Evolutionary conservation across 768 basidiomycete genomes (phyloP).

Genomic region (Hygrophorus russula): DNA sequence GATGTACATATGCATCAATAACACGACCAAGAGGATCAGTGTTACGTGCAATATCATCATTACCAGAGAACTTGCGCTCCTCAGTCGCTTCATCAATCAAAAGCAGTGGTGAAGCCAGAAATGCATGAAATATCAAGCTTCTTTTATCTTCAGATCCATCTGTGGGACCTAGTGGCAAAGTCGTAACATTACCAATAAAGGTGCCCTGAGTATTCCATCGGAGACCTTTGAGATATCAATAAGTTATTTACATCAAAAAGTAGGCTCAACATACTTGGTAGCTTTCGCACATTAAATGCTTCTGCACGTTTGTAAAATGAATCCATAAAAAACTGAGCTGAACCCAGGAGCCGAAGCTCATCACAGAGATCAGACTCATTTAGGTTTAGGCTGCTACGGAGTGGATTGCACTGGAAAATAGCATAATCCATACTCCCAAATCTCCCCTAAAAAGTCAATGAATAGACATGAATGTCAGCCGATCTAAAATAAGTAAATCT

Average conservation of each 20-base stretch:
- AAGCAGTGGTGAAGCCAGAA: constrained; percentile 1
- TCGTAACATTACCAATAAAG: not conserved
- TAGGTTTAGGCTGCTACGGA: no score
- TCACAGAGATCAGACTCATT: not conserved
- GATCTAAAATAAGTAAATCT: constrained; percentile 2
- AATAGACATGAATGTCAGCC: not conserved
- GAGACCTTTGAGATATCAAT: no score
- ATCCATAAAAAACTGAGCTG: constrained; percentile 1
- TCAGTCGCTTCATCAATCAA: not conserved
- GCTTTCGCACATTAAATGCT: not conserved
- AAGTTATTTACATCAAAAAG: not conserved
- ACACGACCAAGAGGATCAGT: constrained; percentile 9
- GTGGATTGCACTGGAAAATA: no score
- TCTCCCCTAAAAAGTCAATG: no score
- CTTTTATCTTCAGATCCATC: not conserved
- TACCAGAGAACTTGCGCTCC: constrained; percentile 12
- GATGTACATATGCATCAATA: constrained; percentile 15
- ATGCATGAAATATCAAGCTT: not conserved
- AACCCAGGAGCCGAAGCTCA: not conserved
- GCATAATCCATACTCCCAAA: not conserved
- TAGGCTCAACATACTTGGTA: not conserved
- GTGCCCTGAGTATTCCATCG: not conserved
- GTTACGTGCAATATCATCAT: constrained; percentile 6
- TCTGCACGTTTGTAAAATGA: constrained; percentile 3
- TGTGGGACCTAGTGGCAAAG: not conserved